Evolutionary conservation across 164 flowering plant species (phyloP), one percentile per base, ranked within the genome.

Genomic region (Houttuynia cordata): DNA sequence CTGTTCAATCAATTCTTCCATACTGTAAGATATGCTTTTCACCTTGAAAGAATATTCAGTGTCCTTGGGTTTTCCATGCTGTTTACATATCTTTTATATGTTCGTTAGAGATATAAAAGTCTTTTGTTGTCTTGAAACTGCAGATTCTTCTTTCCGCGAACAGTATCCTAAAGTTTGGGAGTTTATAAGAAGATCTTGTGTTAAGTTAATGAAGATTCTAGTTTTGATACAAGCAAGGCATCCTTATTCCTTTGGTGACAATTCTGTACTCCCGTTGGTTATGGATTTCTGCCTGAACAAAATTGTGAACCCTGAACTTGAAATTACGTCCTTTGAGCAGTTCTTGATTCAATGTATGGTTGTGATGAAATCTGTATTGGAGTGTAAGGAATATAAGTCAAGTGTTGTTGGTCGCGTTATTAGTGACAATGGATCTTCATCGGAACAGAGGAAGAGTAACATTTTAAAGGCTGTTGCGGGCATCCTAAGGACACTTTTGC

Each of bases 241-340:
- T 86, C 98, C 96, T 58, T 93, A 78, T 74, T 86, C 97, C 34
- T 93, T 93, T 79, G 84, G 96, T 51, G 96, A 93, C 70, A 78
- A 86, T 56, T 57, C 69, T 70, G 97, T 93, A 59, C 85, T 90
- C 63, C 80, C 81, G 52, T 74, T 71, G 67, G 83, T 83, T 30
- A 72, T 85, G 73, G 94, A 84, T 62, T 88, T 90, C 70, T 90
- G 97, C 75, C 73, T 90, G 70, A 86, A 70, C 60, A 81, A 77
- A 70, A 87, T 93, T 63, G 76, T 76, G 60, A 82, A 81, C 69
- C 85, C 88, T 61, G 96, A 81, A 52, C 83, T 76, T 22, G 80
- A 74, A 60, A 24, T 83, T 24, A n/a, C 73, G 20, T 65, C 84
- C 30, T 90, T 82, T 66, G 92, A 90, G 67, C 74, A 76, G 67